phyloP scores from a whole-genome alignment of 164 flowering plant species.

The Magnolia officinalis region DNA sequence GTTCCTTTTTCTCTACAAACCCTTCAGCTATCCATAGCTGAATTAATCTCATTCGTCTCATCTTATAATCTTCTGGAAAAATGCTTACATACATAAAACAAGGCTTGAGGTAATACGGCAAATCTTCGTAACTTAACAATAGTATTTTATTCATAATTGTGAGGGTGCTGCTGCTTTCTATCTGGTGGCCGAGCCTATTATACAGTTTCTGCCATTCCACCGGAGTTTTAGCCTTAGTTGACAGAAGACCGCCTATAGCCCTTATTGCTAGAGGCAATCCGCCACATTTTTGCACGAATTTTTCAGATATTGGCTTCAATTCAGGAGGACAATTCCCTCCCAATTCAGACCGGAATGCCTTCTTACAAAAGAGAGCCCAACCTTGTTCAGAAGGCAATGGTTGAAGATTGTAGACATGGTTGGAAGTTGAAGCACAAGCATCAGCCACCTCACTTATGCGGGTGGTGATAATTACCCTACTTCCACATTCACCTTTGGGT shows the following conservation, averaged over 20 bases:
- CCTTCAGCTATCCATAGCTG: constrained; percentile 8
- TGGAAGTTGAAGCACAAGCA: not conserved
- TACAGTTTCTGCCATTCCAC: not conserved
- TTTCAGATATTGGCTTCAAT: not conserved
- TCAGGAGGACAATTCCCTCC: not conserved
- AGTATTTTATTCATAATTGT: not conserved
- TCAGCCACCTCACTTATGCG: constrained; percentile 27
- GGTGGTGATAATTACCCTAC: constrained; percentile 38
- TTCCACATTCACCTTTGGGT: constrained; percentile 32
- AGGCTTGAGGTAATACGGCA: constrained; percentile 13
- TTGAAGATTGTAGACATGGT: not conserved
- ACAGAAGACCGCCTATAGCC: not conserved
- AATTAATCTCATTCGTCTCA: not conserved
- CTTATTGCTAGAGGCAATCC: constrained; percentile 3
- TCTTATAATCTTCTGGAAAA: constrained; percentile 9
- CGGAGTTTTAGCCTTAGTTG: not conserved
- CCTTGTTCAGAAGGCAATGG: not conserved
- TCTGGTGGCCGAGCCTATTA: not conserved
- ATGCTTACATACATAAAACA: constrained; percentile 12
- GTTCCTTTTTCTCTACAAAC: not conserved
- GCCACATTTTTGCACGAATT: not conserved
- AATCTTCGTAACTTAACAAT: constrained; percentile 9
- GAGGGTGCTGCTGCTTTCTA: not conserved
- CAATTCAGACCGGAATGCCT: not conserved
- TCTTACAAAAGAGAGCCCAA: constrained; percentile 3